phyloP scores from a whole-genome alignment of 2,329 filamentous ascomycete species.

The Lasiodiplodia citricola region DNA sequence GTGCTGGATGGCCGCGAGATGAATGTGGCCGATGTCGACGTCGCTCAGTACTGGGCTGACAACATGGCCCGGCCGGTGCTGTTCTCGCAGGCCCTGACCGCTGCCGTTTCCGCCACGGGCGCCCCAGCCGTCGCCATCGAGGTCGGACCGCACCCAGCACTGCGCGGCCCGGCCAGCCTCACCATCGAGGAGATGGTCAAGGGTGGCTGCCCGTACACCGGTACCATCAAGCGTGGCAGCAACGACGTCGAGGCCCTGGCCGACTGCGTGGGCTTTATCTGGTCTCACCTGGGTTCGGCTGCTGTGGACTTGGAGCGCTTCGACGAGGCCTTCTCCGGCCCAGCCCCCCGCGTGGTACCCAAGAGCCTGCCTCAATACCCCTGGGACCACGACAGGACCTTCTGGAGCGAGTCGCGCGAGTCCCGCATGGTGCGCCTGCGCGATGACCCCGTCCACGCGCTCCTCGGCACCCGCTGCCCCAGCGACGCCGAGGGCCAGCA shows the following conservation, averaged over 20 bases:
- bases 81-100: slow-evolving; percentile 42
- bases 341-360: slow-evolving; percentile 18
- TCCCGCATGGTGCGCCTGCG: slow-evolving; percentile 33
- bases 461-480: slow-evolving; percentile 30
- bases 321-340: slow-evolving; percentile 25
- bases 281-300: slow-evolving; percentile 28
- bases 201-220: not conserved
- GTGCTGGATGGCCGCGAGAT: not conserved
- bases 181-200: slow-evolving; percentile 30
- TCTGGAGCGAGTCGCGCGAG: slow-evolving; percentile 36
- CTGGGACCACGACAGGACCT: slow-evolving; percentile 36
- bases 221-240: slow-evolving; percentile 29
- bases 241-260: slow-evolving; percentile 29
- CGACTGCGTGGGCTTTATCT: slow-evolving; percentile 1
- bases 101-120: not conserved
- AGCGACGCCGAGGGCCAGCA: slow-evolving; percentile 31
- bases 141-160: slow-evolving; percentile 53
- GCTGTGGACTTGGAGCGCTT: slow-evolving; percentile 34
- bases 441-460: slow-evolving; percentile 29
- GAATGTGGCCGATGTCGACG: slow-evolving; percentile 28
- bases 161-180: slow-evolving; percentile 49
- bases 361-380: slow-evolving; percentile 34
- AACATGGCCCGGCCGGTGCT: slow-evolving; percentile 54
- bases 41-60: slow-evolving; percentile 49
- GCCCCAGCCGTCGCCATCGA: slow-evolving; percentile 46